Conservation (phyloP, 2,329 filamentous ascomycete genomes). For the Curvularia lunata region DNA sequence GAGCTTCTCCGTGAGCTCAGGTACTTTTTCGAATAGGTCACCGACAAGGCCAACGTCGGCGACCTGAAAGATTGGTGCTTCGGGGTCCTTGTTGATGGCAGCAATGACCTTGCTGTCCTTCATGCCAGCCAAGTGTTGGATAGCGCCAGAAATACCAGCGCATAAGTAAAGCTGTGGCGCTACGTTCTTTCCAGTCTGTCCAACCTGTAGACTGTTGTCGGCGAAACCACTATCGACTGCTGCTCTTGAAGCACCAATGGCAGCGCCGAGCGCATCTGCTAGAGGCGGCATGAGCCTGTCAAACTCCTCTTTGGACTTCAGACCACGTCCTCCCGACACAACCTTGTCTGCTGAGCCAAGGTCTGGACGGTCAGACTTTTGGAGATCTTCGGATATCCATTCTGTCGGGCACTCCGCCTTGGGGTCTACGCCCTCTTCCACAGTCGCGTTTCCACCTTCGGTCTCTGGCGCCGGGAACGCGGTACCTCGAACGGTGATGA, state of each 20-base stretch:
- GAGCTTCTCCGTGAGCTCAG: conserved; percentile 94
- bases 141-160: conserved; percentile 94
- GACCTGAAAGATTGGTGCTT: conserved; percentile 98
- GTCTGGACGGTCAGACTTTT: conserved; percentile 93
- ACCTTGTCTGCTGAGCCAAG: conserved; percentile 87
- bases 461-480: conserved; percentile 79
- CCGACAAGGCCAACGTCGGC: conserved; percentile 95
- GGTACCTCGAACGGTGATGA: conserved; percentile 91
- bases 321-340: conserved; percentile 88
- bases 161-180: conserved; percentile 95
- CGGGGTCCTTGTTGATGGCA: conserved; percentile 95
- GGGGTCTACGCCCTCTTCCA: conserved; percentile 84
- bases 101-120: conserved; percentile 99
- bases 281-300: conserved; percentile 90
- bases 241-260: conserved; percentile 91
- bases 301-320: conserved; percentile 98
- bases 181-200: conserved; percentile 98
- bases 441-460: conserved; percentile 73
- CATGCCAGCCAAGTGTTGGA: conserved; percentile 98
- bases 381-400: conserved; percentile 92
- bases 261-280: conserved; percentile 91
- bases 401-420: conserved; percentile 75
- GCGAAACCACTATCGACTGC: conserved; percentile 97
- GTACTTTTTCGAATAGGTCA: conserved; percentile 93
- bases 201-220: conserved; percentile 97